Evolutionary conservation across 192 early-diverging fungal species (phyloP), one percentile per base, ranked within the genome.

Genomic region (Backusella tuberculispora): DNA sequence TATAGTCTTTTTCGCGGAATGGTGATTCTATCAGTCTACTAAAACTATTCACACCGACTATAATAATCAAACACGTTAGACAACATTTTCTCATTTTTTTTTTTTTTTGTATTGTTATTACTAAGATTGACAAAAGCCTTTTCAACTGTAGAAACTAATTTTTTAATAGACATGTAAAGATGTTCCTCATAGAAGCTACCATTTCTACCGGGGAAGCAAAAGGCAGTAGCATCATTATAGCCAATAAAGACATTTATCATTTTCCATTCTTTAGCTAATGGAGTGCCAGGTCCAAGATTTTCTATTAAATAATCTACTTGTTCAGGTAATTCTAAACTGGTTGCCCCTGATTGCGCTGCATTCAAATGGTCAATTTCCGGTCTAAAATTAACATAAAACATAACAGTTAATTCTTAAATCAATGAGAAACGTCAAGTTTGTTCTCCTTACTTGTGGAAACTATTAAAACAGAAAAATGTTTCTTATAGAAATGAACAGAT

Each of bases 331-430:
- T 66, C 65, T 37, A 41, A 41, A 41, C 65, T 66, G 29, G 65
- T 66, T 43, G 65, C 65, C 65, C 65, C 65, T 66, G 65, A 66
- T 17, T 66, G 65, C 14, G 65, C 65, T 66, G 65, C 65, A 43
- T 66, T 66, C 12, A 66, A 41, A 38, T 41, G 17, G 41, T 66
- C 65, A n/a, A 66, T 9, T 41, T 41, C 41, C 19, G 38, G 65
- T 19, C 65, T 66, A 41, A 66, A 19, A 37, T 9, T 26, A 66
- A 41, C 37, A 38, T 41, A 2, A 2, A 66, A n/a, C n/a, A n/a
- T n/a, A n/a, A n/a, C n/a, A 41, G 34, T 19, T 66, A 38, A 3
- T 43, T 42, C 17, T 43, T 41, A 13, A 4, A n/a, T 66, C 7
- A 9, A 24, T 41, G 14, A 63, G 24, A 12, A 56, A 56, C 19